Evolutionary conservation across 2,329 filamentous ascomycete species (phyloP).

Genomic region (Aspergillus udagawae): DNA sequence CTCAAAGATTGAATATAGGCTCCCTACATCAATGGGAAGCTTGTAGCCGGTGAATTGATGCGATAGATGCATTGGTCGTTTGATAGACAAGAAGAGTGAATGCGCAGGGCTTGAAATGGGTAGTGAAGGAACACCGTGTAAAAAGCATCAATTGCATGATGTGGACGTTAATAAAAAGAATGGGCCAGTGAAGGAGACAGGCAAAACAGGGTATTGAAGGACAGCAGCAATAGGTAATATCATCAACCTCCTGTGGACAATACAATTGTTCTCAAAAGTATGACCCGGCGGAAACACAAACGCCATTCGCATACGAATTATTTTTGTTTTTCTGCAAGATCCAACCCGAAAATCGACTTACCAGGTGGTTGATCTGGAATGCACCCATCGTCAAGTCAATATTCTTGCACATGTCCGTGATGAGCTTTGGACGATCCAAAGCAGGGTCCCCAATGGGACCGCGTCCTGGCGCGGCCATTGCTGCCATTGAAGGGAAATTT

Average conservation of each 20-base stretch:
- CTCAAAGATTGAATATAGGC: slow-evolving; percentile 11
- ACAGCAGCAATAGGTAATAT: not conserved
- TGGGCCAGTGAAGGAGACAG: not conserved
- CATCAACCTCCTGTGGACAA: not conserved
- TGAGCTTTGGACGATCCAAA: slow-evolving; percentile 15
- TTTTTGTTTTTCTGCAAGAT: not conserved
- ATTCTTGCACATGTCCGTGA: slow-evolving; percentile 21
- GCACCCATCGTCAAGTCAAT: slow-evolving; percentile 21
- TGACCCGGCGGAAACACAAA: not conserved
- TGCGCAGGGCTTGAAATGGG: not conserved
- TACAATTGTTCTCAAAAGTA: not conserved
- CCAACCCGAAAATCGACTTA: slow-evolving; percentile 13
- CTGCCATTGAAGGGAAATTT: not conserved
- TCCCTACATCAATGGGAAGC: slow-evolving; percentile 11
- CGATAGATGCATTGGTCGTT: slow-evolving; percentile 9
- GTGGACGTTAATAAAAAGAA: not conserved
- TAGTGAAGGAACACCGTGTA: not conserved
- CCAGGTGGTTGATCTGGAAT: slow-evolving; percentile 20
- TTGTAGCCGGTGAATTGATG: slow-evolving; percentile 12
- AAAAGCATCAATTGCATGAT: not conserved
- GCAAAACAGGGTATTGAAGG: not conserved
- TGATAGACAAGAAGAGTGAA: slow-evolving; percentile 11
- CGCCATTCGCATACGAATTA: not conserved
- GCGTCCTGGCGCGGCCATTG: slow-evolving; percentile 2
- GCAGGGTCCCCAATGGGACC: slow-evolving; percentile 15